Base-by-base conservation (phyloP, 176 grass and related monocot genomes). In the Triticum monococcum region DNA sequence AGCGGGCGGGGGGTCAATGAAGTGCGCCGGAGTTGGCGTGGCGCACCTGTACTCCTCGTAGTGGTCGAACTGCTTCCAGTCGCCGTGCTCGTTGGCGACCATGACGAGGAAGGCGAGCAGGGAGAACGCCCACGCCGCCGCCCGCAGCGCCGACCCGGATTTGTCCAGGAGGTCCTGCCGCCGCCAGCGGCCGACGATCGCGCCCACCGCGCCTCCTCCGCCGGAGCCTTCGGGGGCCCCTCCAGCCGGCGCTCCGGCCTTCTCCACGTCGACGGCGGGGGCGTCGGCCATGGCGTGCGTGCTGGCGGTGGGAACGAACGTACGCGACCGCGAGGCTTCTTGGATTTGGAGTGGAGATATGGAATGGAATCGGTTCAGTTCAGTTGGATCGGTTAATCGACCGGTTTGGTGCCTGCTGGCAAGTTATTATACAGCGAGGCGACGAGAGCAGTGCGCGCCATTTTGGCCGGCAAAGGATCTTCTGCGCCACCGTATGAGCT, bases 41-140 rank as follows among this genome's bases (percentile, higher is more conserved):
- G 12, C 46, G 7, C 18, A 87, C 91, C 86, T 89, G 86, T 94
- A 91, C 86, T 94, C 92, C 89, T 91, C 75, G 86, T 94, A 94
- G 83, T 16, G 86, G 52, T 89, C 83, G 80, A 91, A 94, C 86
- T 89, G 79, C 86, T 1, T 91, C 92, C 92, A 94, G 85, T 94
- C 92, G 68, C 92, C 92, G 80, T 91, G 86, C 63, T 84, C 84
- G 92, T 94, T 94, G 89, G 80, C 72, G 80, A n/a, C 92, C 83
- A 88, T 88, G 75, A 94, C 56, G 61, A 94, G 75, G 83, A 88
- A 70, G 63, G 92, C 68, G 41, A 91, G 62, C 24, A 94, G 92
- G 67, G 92, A 86, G 75, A 94, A 23, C 30, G 64, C 61, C 82
- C 86, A 86, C 30, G 73, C 86, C 18, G 71, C 75, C 16, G 50